These are phyloP conservation scores for Rhynchosporium graminicola DNA, from an alignment of 2,329 filamentous ascomycete species.

Conservation along the genomic window DNA sequence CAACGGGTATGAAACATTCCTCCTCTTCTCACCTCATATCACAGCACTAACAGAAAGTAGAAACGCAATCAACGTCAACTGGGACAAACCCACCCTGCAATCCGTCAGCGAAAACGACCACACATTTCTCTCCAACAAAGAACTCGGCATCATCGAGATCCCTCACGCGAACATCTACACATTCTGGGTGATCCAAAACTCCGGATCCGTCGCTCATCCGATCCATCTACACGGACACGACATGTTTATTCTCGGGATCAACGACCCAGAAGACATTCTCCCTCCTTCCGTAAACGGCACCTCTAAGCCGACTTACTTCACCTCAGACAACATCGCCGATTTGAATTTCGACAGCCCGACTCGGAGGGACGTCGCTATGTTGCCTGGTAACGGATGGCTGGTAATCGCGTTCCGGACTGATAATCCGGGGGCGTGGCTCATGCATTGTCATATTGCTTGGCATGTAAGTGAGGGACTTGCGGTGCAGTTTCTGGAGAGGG, in stretches of 20 bases:
- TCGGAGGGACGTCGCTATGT: constrained; percentile 51
- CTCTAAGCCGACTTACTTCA: constrained; percentile 1
- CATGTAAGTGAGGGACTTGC: constrained; percentile 26
- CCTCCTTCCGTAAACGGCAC: neutral
- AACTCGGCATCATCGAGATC: constrained; percentile 21
- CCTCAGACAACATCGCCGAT: constrained; percentile 34
- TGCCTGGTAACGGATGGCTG: constrained; percentile 47
- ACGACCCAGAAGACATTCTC: constrained; percentile 43
- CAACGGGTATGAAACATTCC: constrained; percentile 6
- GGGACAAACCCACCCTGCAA: constrained; percentile 46
- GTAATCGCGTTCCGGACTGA: constrained; percentile 52
- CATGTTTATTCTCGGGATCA: constrained; percentile 49
- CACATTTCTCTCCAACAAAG: neutral
- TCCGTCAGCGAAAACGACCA: constrained; percentile 32
- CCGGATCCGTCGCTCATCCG: constrained; percentile 42
- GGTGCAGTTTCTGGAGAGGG: constrained; percentile 28
- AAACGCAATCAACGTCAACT: constrained; percentile 42
- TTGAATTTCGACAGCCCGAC: constrained; percentile 48
- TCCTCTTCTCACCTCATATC: too few relatives aligned
- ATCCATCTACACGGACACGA: constrained; percentile 53
- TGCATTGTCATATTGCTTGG: constrained; percentile 48
- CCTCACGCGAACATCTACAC: constrained; percentile 20
- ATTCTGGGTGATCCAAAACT: constrained; percentile 22
- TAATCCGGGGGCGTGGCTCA: constrained; percentile 53
- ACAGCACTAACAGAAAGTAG: neutral